Evolutionary conservation across 331 rosid species (phyloP).

Genomic region (Stylosanthes scabra): DNA sequence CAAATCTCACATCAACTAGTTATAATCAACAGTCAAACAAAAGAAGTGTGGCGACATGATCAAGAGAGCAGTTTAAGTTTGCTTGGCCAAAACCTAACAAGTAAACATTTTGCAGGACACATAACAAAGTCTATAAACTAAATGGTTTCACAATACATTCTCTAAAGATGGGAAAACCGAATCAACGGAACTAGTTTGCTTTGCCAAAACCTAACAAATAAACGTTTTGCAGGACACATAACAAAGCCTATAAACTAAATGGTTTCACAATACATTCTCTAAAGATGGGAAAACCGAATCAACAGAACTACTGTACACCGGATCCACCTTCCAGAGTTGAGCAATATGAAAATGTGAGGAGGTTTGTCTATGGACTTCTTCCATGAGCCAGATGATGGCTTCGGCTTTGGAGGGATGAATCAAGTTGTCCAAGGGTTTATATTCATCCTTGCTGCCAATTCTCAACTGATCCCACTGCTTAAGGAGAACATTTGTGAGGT

Average conservation of each 20-base stretch:
- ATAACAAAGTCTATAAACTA: too few relatives aligned
- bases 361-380: constrained; percentile 89
- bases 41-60: neutral
- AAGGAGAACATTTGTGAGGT: constrained; percentile 84
- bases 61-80: constrained; percentile 14
- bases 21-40: too few relatives aligned
- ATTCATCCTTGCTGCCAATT: constrained; percentile 66
- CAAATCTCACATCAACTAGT: too few relatives aligned
- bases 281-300: constrained; percentile 81
- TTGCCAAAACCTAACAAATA: neutral
- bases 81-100: too few relatives aligned
- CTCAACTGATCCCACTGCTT: constrained; percentile 92
- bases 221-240: constrained; percentile 30
- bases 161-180: too few relatives aligned
- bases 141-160: too few relatives aligned
- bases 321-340: constrained; percentile 72
- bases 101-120: too few relatives aligned
- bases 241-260: constrained; percentile 30
- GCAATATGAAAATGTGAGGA: constrained; percentile 75
- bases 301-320: constrained; percentile 64
- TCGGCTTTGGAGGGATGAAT: constrained; percentile 93
- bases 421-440: constrained; percentile 66
- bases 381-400: constrained; percentile 82
- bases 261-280: constrained; percentile 44
- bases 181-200: too few relatives aligned